Base-by-base conservation (phyloP, 228 moss, liverwort and hornwort species). In the Sphagnum fallax region DNA sequence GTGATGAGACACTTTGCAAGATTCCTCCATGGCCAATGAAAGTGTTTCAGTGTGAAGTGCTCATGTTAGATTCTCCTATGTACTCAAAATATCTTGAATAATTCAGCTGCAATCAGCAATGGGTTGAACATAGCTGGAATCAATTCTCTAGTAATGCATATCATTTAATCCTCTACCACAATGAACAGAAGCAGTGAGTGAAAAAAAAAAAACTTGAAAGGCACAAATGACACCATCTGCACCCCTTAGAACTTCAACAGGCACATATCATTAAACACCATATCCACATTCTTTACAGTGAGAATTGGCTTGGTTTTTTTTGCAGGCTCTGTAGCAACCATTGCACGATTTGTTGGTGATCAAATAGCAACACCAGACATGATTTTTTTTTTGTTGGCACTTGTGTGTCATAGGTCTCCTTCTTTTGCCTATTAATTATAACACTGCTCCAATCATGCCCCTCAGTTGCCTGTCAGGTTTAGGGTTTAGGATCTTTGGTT, bases 361-460 rank as follows among this genome's bases (percentile, higher is more conserved):
- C 32, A 32, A 32, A 2, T 32, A 32, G 32, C 32, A 32, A 32
- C 32, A 32, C 32, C 32, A 2, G 32, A 32, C 32, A 32, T 32
- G 32, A 32, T 32, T 32, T 1, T 32, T 32, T 3, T 32, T 32
- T 32, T 63, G 74, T 73, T 53, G 78, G 48, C 61, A 52, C 73
- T 70, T 47, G 74, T 66, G 82, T 76, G 64, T 88, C 78, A 16
- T 81, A 52, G 18, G 93, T 91, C 77, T 80, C 82, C 70, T 90
- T 82, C 8, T 93, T 93, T 72, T 98, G 97, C 48, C 93, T 91
- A 76, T 98, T 89, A 47, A 98, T 93, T n/a, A 32, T 32, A 32
- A 98, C 97, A 67, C 87, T 86, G 79, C 97, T 98, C 97, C 93
- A 98, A 73, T 98, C 97, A 72, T 98, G 93, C n/a, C 97, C 97